Percentiles rank a stretch among this genome's conserved stretches.
phyloP scores from a whole-genome alignment of 2,329 filamentous ascomycete species.

The Paracoccidioides brasiliensis region DNA sequence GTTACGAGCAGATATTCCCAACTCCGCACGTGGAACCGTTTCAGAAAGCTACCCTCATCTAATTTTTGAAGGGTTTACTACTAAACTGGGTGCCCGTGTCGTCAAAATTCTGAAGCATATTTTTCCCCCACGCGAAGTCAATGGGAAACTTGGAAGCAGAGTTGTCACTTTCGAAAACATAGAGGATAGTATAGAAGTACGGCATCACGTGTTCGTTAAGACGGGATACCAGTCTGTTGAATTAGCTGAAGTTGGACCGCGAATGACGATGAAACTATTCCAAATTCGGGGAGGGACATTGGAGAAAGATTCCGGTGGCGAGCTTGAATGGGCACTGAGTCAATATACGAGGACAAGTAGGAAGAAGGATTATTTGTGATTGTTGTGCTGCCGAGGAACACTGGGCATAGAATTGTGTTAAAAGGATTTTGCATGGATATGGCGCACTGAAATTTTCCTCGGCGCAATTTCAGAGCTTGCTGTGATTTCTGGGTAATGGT shows the following conservation, averaged over 20 bases:
- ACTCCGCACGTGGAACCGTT: conserved; percentile 72
- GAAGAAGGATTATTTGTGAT: conserved; percentile 87
- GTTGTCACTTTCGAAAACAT: conserved; percentile 92
- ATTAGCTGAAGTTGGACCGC: conserved; percentile 74
- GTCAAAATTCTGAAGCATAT: conserved; percentile 87
- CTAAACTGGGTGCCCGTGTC: conserved; percentile 64
- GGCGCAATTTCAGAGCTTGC: not conserved
- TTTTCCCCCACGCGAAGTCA: conserved; percentile 75
- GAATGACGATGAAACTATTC: conserved; percentile 95
- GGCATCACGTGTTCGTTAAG: conserved; percentile 87
- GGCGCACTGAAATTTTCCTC: not conserved
- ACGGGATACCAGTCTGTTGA: conserved; percentile 85
- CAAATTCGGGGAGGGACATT: conserved; percentile 84
- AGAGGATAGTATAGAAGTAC: conserved; percentile 74
- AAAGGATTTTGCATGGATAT: not conserved
- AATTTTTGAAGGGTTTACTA: conserved; percentile 88
- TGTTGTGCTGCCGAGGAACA: not conserved
- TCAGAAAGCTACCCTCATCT: conserved; percentile 88
- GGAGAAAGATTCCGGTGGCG: conserved; percentile 79
- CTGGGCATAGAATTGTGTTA: not conserved
- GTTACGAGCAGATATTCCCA: conserved; percentile 82
- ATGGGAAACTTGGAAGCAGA: conserved; percentile 71
- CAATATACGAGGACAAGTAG: conserved; percentile 86
- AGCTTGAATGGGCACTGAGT: conserved; percentile 91
- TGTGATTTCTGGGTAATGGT: not conserved